A percentile compares a stretch with the other conserved stretches of the same genome.
phyloP scores from a whole-genome alignment of 2,329 filamentous ascomycete genomes.

The Hansfordia pulvinata region DNA sequence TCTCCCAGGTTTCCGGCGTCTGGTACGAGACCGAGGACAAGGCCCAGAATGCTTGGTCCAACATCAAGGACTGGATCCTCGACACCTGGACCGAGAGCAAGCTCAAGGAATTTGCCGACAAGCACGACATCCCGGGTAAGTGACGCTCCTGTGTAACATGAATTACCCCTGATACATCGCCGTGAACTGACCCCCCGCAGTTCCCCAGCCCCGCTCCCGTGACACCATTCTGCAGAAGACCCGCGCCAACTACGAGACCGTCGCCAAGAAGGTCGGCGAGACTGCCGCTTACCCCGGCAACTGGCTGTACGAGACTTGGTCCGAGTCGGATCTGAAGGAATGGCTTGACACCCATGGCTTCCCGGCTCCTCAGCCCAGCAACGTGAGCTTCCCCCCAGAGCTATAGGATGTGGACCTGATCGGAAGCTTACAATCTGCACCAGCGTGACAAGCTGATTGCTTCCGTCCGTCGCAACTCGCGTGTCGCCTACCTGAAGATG shows the following conservation, averaged over 20 bases:
- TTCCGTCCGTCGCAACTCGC: slow-evolving; percentile 79
- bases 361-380: slow-evolving; percentile 70
- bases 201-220: slow-evolving; percentile 75
- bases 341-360: slow-evolving; percentile 86
- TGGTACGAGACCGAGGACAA: slow-evolving; percentile 76
- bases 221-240: slow-evolving; percentile 68
- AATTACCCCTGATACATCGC: background rate
- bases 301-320: slow-evolving; percentile 88
- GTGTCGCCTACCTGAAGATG: slow-evolving; percentile 58
- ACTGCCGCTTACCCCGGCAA: slow-evolving; percentile 79
- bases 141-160: background rate
- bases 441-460: slow-evolving; percentile 79
- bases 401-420: background rate
- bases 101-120: slow-evolving; percentile 85
- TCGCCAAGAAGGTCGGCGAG: slow-evolving; percentile 63
- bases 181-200: slow-evolving; percentile 18
- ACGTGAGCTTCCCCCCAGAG: slow-evolving; percentile 18
- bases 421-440: slow-evolving; percentile 6
- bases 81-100: slow-evolving; percentile 92
- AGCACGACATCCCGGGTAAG: slow-evolving; percentile 62
- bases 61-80: slow-evolving; percentile 81
- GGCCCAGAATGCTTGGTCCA: slow-evolving; percentile 56
- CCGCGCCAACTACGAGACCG: slow-evolving; percentile 67
- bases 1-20: slow-evolving; percentile 54
- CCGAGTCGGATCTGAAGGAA: slow-evolving; percentile 83